phyloP scores from a whole-genome alignment of 208 protist genomes.

The Trypanosoma lewisi region DNA sequence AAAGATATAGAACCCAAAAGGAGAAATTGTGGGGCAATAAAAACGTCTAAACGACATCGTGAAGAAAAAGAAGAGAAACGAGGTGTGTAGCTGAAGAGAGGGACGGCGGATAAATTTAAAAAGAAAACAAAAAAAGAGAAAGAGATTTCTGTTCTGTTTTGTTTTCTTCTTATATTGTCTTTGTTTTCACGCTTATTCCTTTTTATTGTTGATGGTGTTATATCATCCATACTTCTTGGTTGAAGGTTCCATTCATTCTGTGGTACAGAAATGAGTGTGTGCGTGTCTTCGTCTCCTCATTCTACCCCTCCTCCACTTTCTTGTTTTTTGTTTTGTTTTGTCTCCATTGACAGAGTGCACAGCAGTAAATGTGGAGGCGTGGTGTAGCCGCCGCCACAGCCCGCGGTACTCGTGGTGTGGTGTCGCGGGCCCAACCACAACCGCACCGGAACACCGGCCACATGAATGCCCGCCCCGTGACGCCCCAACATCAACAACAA shows the following conservation, averaged over 20 bases:
- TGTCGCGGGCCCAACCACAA: background rate
- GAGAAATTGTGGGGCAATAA: background rate
- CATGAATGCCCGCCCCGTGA: background rate
- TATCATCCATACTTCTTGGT: background rate
- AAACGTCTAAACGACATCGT: background rate
- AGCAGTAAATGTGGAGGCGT: slow-evolving; percentile 6
- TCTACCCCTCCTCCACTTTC: background rate
- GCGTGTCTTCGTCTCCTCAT: slow-evolving; percentile 4
- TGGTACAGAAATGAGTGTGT: background rate
- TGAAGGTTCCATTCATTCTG: too few relatives aligned
- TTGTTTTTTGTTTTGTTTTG: slow-evolving; percentile 1
- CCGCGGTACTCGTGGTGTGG: background rate
- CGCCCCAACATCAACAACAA: background rate
- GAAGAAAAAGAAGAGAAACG: too few relatives aligned
- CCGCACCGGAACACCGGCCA: background rate
- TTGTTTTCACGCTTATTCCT: background rate
- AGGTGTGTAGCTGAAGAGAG: slow-evolving; percentile 1
- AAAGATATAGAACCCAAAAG: background rate
- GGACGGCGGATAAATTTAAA: background rate
- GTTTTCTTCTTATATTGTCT: background rate
- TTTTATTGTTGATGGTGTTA: background rate
- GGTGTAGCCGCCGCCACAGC: background rate
- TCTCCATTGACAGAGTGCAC: background rate
- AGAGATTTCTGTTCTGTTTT: background rate
- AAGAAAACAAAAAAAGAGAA: background rate